Evolutionary conservation across 1,284 basidiomycete species (phyloP).

Genomic region (Puccinia horiana): DNA sequence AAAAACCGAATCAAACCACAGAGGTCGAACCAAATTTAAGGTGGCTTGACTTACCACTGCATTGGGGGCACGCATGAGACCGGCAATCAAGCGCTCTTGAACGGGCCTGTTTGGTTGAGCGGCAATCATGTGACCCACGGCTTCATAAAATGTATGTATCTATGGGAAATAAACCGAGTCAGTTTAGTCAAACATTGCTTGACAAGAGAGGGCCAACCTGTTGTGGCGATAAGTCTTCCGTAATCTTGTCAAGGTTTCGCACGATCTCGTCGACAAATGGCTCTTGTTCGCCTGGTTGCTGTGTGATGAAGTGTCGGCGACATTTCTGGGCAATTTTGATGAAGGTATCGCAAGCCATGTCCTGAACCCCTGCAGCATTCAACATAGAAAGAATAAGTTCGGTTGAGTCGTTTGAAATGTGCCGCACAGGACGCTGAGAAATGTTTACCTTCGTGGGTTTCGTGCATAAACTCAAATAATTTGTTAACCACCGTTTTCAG

Average conservation of each 20-base stretch:
- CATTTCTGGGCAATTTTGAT: conserved; percentile 99
- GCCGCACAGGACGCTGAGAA: neutral
- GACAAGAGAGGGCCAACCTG: conserved; percentile 65
- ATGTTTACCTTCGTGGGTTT: conserved; percentile 83
- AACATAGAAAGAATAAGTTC: neutral
- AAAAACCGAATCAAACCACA: conserved; percentile 3
- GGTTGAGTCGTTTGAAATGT: neutral
- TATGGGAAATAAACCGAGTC: conserved; percentile 54
- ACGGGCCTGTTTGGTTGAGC: conserved; percentile 96
- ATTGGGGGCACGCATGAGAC: conserved; percentile 96
- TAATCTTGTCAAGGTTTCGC: conserved; percentile 86
- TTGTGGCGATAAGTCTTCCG: conserved; percentile 88
- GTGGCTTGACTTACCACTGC: conserved; percentile 64
- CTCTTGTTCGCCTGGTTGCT: conserved; percentile 94
- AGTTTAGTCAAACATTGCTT: conserved; percentile 48
- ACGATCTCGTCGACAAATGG: conserved; percentile 99
- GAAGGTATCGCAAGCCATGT: conserved; percentile 99
- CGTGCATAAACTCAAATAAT: conserved; percentile 99
- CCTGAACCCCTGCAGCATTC: conserved; percentile 70
- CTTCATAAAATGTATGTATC: conserved; percentile 66
- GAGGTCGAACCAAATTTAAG: neutral
- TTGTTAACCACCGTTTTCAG: conserved; percentile 99
- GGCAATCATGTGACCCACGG: conserved; percentile 98
- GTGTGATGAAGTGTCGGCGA: conserved; percentile 96
- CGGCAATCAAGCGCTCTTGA: conserved; percentile 91